Percentiles rank a stretch among this genome's conserved stretches.
Conservation (phyloP, 768 basidiomycete species). For the Psilocybe sp. region DNA sequence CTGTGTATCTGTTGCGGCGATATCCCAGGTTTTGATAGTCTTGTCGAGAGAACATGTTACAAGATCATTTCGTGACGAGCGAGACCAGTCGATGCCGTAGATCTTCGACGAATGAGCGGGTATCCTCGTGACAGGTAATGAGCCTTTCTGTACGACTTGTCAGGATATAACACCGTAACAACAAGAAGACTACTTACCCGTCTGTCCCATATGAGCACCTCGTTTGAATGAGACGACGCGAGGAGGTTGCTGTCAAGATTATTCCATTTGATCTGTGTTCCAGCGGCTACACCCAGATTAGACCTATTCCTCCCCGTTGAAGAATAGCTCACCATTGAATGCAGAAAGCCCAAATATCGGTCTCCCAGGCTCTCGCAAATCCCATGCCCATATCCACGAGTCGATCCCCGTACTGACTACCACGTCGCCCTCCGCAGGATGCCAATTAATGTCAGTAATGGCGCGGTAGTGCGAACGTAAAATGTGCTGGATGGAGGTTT, state of each 20-base stretch:
- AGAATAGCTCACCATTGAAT: constrained; percentile 34
- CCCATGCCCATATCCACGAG: constrained; percentile 95
- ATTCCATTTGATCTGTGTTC: constrained; percentile 98
- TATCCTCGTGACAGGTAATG: constrained; percentile 72
- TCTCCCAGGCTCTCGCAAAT: constrained; percentile 67
- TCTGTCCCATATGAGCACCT: constrained; percentile 92
- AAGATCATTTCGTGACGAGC: constrained; percentile 68
- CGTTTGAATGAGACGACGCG: constrained; percentile 85
- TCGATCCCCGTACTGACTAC: constrained; percentile 93
- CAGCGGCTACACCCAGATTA: constrained; percentile 50
- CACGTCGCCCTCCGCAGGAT: constrained; percentile 76
- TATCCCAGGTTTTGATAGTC: constrained; percentile 87
- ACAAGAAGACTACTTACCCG: constrained; percentile 51
- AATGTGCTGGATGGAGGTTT: constrained; percentile 81
- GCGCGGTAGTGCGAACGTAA: constrained; percentile 90
- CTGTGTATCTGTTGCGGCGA: constrained; percentile 27
- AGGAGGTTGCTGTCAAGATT: constrained; percentile 80
- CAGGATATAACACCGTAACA: background rate
- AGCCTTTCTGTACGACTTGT: constrained; percentile 71
- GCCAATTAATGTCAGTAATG: constrained; percentile 99
- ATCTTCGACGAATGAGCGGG: constrained; percentile 88
- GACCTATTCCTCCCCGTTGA: background rate
- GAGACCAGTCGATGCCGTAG: constrained; percentile 97
- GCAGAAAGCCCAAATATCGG: constrained; percentile 70
- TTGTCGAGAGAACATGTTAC: constrained; percentile 95